These are phyloP conservation scores for Casuarina glauca DNA, from an alignment of 306 rosid genomes.

Conservation along the genomic window DNA sequence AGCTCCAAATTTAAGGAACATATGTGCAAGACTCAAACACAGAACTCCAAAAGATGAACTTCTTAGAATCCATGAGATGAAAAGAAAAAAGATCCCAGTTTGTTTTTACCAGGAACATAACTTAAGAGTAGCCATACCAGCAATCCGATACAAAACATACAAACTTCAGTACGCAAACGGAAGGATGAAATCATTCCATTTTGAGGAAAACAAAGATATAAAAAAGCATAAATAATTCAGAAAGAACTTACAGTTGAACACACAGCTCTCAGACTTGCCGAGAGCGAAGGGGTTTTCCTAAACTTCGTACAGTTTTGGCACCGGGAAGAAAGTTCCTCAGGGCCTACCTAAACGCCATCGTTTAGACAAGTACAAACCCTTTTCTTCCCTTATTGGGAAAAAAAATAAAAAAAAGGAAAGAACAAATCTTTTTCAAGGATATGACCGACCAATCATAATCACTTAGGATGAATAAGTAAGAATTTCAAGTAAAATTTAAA, in stretches of 20 bases:
- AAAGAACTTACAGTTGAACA: constrained; percentile 10
- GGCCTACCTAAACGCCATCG: background rate
- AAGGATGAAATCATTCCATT: background rate
- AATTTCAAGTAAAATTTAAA: too few relatives aligned
- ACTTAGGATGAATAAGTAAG: too few relatives aligned
- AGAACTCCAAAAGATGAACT: background rate
- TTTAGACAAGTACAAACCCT: background rate
- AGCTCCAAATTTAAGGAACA: background rate
- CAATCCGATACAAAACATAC: background rate
- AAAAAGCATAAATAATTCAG: too few relatives aligned
- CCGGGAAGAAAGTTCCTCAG: background rate
- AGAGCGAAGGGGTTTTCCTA: background rate
- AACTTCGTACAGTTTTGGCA: background rate
- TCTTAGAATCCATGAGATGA: constrained; percentile 5
- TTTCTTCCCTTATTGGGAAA: too few relatives aligned
- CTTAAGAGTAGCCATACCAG: background rate
- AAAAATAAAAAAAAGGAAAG: too few relatives aligned
- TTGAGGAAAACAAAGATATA: background rate
- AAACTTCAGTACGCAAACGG: background rate
- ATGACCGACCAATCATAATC: too few relatives aligned
- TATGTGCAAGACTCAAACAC: background rate
- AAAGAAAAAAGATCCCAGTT: background rate
- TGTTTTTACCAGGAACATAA: background rate
- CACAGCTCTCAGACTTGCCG: background rate
- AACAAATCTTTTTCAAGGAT: background rate